These are phyloP conservation scores for Sporopachydermia quercuum DNA, from an alignment of 805 yeast genomes.

Conservation along the genomic window DNA sequence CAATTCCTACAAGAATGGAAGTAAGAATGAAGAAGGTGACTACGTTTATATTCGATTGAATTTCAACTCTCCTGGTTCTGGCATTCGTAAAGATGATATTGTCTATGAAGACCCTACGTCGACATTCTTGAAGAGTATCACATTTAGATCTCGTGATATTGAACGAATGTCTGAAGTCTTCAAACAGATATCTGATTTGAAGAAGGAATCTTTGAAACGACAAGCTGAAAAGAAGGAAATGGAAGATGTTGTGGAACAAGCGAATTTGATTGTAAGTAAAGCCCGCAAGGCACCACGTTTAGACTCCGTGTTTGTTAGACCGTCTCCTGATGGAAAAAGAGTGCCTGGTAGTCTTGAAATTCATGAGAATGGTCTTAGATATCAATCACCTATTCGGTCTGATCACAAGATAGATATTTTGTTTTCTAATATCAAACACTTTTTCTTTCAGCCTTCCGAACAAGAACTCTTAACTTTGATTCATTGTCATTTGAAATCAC, in stretches of 20 bases:
- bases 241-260: slow-evolving; percentile 92
- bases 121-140: slow-evolving; percentile 73
- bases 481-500: slow-evolving; percentile 84
- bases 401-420: slow-evolving; percentile 82
- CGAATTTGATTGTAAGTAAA: slow-evolving; percentile 64
- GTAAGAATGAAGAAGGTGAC: slow-evolving; percentile 93
- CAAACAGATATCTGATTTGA: slow-evolving; percentile 81
- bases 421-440: slow-evolving; percentile 81
- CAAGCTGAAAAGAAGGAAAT: slow-evolving; percentile 82
- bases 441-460: slow-evolving; percentile 91
- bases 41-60: slow-evolving; percentile 81
- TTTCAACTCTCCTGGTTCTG: slow-evolving; percentile 88
- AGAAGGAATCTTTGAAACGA: slow-evolving; percentile 79
- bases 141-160: slow-evolving; percentile 79
- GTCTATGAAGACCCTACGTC: slow-evolving; percentile 89
- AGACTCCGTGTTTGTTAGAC: slow-evolving; percentile 83
- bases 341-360: slow-evolving; percentile 81
- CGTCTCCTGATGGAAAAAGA: slow-evolving; percentile 95
- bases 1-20: slow-evolving; percentile 84
- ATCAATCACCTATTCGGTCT: slow-evolving; percentile 69
- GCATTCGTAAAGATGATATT: slow-evolving; percentile 60
- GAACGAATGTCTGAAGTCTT: slow-evolving; percentile 84
- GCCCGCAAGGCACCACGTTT: slow-evolving; percentile 76
- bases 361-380: slow-evolving; percentile 92
- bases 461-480: slow-evolving; percentile 86